A percentile compares a stretch with the other conserved stretches of the same genome.
Conservation (phyloP, 345 rosid species). For the Rhodamnia argentea region DNA sequence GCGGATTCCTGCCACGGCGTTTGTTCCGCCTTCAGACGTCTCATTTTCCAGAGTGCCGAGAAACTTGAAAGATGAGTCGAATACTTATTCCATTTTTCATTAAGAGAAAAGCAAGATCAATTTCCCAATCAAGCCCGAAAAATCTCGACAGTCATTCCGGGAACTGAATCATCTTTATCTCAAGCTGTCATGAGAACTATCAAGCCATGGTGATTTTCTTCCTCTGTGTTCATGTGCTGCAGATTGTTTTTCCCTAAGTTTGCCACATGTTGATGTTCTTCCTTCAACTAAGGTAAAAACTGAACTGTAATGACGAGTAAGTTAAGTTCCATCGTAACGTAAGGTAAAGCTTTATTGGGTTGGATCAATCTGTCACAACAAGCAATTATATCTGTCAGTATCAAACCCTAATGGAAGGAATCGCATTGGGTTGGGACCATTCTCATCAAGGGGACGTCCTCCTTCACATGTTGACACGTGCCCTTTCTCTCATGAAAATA, state of each 20-base stretch:
- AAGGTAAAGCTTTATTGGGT: background rate
- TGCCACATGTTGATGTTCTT: background rate
- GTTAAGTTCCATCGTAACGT: background rate
- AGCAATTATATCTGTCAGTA: background rate
- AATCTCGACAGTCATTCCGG: background rate
- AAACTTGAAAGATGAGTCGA: background rate
- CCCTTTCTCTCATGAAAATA: background rate
- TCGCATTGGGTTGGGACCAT: background rate
- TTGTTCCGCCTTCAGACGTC: background rate
- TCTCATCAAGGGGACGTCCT: background rate
- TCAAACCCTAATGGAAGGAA: background rate
- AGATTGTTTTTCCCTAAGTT: background rate
- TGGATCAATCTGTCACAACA: background rate
- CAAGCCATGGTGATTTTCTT: background rate
- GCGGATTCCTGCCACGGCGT: background rate
- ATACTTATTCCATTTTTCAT: background rate
- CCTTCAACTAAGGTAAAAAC: background rate
- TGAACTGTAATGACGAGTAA: background rate
- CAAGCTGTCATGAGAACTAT: background rate
- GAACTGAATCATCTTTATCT: background rate
- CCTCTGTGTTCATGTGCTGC: background rate
- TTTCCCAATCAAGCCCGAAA: background rate
- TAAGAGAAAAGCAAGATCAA: background rate
- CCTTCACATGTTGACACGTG: background rate
- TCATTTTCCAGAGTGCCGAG: background rate